Evolutionary conservation across 1,284 basidiomycete genomes (phyloP).

Genomic region (Cryptococcus sp.): DNA sequence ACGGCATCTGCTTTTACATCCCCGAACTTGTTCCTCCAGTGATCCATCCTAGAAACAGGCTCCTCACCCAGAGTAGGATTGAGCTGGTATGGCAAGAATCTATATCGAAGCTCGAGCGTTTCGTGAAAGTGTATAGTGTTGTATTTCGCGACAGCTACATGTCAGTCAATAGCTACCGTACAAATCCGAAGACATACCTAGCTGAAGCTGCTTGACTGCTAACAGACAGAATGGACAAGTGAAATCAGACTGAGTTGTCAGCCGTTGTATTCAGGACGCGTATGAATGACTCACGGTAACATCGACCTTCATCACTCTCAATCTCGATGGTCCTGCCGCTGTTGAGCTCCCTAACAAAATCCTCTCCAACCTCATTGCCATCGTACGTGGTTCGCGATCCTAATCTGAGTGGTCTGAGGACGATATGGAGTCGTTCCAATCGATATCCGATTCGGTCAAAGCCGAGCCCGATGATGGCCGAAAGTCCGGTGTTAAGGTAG

Average conservation of each 20-base stretch:
- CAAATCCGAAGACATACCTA: conserved; percentile 14
- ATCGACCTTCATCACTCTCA: not conserved
- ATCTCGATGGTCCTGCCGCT: not conserved
- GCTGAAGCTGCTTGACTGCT: conserved; percentile 34
- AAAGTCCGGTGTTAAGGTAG: no score
- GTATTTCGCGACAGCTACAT: conserved; percentile 23
- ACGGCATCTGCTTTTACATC: conserved; percentile 34
- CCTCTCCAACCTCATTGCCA: not conserved
- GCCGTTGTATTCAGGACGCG: not conserved
- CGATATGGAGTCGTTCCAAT: no score
- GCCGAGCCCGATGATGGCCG: no score
- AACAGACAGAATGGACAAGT: conserved; percentile 43
- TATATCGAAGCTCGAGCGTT: conserved; percentile 26
- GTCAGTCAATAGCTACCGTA: not conserved
- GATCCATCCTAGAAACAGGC: conserved; percentile 27
- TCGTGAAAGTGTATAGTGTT: conserved; percentile 14
- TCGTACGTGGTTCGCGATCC: not conserved
- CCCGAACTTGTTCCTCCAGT: conserved; percentile 43
- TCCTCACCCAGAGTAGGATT: conserved; percentile 20
- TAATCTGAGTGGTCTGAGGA: no score
- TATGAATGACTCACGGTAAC: not conserved
- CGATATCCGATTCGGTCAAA: no score
- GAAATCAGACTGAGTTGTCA: conserved; percentile 26
- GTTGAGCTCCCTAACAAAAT: not conserved
- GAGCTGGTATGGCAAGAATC: conserved; percentile 45